Evolutionary conservation across 345 rosid genomes (phyloP), one percentile per base, ranked within the genome.

Genomic region (Ceriops tagal): DNA sequence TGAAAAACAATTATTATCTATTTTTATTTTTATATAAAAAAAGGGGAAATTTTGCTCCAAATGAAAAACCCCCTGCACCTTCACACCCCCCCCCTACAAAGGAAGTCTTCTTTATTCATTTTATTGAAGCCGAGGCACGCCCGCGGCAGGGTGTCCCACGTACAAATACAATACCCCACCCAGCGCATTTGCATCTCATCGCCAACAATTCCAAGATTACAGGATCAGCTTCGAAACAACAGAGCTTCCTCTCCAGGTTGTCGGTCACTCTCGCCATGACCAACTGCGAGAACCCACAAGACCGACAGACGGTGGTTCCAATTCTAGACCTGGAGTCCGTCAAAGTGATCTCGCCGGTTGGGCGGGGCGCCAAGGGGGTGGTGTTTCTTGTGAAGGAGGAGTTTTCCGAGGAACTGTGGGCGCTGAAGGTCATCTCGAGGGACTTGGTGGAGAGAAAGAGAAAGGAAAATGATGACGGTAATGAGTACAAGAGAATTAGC

Each of bases 341-440:
- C 3, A 78, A 68, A 53, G 88, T 86, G n/a, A 67, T 88, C 20
- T 77, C 90, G 24, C 83, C 90, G 11, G 69, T 91, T 1, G 98
- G 98, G 9, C 87, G 92, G 19, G 97, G 98, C 11, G 98, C 97
- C 7, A 93, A 89, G 65, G 97, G 98, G 43, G 96, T 85, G 27
- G 98, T 89, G 69, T 93, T 93, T 70, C 75, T 88, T 28, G 90
- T 86, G 1, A 66, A 62, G 71, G 81, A 84, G 71, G 67, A 65
- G 20, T 66, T 34, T 2, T 31, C 49, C 2, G 79, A 68, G 21
- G 82, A 87, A 71, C 26, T 67, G 7, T 76, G 84, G 66, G 98
- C 97, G 22, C 76, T 93, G 76, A 93, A 93, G 73, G 91, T 89
- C 18, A 80, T 93, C 8, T 77, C 74, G 64, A 87, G 86, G 58